Evolutionary conservation across 805 yeast species (phyloP).

Genomic region (Suhomyces vadensis): DNA sequence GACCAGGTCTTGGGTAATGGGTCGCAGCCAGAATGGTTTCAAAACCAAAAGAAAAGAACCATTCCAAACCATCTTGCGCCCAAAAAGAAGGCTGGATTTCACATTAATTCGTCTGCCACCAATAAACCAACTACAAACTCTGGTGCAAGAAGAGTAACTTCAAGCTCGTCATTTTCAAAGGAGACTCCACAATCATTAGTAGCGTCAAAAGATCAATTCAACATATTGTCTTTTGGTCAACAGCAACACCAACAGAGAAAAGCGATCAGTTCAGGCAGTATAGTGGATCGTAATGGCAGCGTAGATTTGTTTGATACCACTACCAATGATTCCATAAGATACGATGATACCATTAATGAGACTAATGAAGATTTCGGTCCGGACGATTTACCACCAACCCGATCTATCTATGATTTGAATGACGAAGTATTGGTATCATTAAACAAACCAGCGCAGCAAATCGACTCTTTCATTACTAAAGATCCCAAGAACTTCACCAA

Average conservation of each 20-base stretch:
- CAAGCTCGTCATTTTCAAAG: conserved; percentile 7
- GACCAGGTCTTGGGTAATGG: background rate
- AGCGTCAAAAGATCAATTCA: conserved; percentile 27
- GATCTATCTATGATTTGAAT: conserved; percentile 51
- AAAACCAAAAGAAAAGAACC: conserved; percentile 33
- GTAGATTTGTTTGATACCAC: conserved; percentile 23
- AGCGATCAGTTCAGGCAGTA: conserved; percentile 12
- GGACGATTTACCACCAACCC: conserved; percentile 51
- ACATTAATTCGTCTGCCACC: conserved; percentile 25
- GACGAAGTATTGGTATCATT: conserved; percentile 42
- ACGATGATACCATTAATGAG: conserved; percentile 34
- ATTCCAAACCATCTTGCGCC: conserved; percentile 46
- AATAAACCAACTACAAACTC: conserved; percentile 10
- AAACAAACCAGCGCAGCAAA: conserved; percentile 35
- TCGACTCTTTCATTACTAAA: conserved; percentile 44
- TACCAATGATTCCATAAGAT: conserved; percentile 19
- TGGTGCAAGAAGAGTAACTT: conserved; percentile 9
- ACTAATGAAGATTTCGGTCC: conserved; percentile 29
- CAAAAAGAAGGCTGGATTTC: conserved; percentile 42
- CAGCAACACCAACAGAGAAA: conserved; percentile 25
- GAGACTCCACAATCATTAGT: conserved; percentile 7
- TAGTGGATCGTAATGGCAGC: conserved; percentile 13
- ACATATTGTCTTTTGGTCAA: conserved; percentile 38
- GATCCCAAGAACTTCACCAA: conserved; percentile 49
- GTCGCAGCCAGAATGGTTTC: conserved; percentile 39